Evolutionary conservation across 1,284 basidiomycete genomes (phyloP).

Genomic region (Sporisorium scitamineum): DNA sequence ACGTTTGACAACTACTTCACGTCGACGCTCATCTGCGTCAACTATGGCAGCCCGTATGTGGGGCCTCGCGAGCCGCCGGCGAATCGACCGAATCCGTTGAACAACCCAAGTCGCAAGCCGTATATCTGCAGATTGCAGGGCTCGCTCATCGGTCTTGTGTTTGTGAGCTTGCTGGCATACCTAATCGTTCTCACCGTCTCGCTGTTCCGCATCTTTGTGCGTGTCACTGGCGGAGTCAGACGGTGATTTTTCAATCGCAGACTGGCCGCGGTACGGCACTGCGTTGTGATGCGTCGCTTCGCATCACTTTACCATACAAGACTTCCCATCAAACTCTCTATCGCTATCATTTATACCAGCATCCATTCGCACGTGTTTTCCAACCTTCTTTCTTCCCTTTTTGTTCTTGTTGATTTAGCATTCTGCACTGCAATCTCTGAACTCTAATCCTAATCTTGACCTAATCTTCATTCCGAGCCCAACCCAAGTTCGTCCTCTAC

Average conservation of each 20-base stretch:
- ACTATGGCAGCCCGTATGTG: conserved; percentile 70
- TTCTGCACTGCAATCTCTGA: not conserved
- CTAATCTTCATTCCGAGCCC: not conserved
- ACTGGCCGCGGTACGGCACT: too few relatives aligned
- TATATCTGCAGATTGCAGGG: conserved; percentile 74
- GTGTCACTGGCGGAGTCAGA: conserved; percentile 41
- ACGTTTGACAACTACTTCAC: conserved; percentile 93
- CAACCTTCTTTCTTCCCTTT: not conserved
- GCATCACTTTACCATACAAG: not conserved
- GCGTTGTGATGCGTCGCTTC: conserved; percentile 2
- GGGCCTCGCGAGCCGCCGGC: conserved; percentile 73
- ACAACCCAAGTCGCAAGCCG: conserved; percentile 69
- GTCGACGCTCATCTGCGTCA: conserved; percentile 79
- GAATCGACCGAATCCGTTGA: conserved; percentile 52
- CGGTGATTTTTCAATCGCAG: conserved; percentile 7
- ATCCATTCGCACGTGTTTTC: not conserved
- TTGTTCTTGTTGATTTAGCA: not conserved
- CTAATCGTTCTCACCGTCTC: conserved; percentile 63
- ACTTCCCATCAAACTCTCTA: too few relatives aligned
- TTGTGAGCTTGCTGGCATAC: conserved; percentile 71
- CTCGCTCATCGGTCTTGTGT: conserved; percentile 71
- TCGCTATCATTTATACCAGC: not conserved
- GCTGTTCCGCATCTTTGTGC: conserved; percentile 62
- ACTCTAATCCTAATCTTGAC: not conserved
- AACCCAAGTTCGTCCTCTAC: not conserved